A percentile compares a stretch with the other conserved stretches of the same genome.
Conservation (phyloP, 805 yeast species). For the Cephaloascus fragrans region DNA sequence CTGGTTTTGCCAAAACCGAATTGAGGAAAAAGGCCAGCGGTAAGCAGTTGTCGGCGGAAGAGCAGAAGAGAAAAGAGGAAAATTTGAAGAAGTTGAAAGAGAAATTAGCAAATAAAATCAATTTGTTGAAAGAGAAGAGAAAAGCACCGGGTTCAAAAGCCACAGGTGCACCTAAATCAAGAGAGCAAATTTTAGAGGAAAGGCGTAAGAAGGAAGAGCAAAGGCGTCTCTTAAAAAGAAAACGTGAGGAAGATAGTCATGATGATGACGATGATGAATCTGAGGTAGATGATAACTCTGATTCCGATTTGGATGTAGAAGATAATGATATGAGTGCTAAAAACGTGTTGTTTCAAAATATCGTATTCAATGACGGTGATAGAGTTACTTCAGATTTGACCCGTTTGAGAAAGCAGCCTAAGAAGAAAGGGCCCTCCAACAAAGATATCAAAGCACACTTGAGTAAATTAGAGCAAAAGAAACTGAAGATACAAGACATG, state of each 20-base stretch:
- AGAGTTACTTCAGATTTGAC: slow-evolving; percentile 65
- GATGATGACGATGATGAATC: slow-evolving; percentile 19
- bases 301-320: slow-evolving; percentile 19
- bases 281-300: slow-evolving; percentile 21
- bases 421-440: slow-evolving; percentile 75
- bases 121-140: slow-evolving; percentile 62
- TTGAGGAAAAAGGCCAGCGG: slow-evolving; percentile 3
- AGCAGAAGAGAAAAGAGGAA: slow-evolving; percentile 37
- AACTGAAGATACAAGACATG: slow-evolving; percentile 47
- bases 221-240: slow-evolving; percentile 22
- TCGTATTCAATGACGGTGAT: slow-evolving; percentile 75
- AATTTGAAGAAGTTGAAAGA: slow-evolving; percentile 62
- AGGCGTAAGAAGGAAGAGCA: slow-evolving; percentile 43
- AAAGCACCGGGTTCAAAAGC: slow-evolving; percentile 85
- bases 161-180: slow-evolving; percentile 73
- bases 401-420: slow-evolving; percentile 43
- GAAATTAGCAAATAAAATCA: slow-evolving; percentile 70
- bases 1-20: no score
- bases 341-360: slow-evolving; percentile 66
- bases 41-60: slow-evolving; percentile 31
- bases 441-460: slow-evolving; percentile 81
- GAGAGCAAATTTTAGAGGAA: slow-evolving; percentile 70
- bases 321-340: slow-evolving; percentile 18
- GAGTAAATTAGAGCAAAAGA: slow-evolving; percentile 63
- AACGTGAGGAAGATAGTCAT: slow-evolving; percentile 28